Evolutionary conservation across 805 yeast genomes (phyloP).

Genomic region (Saccharomycopsis javanensis): DNA sequence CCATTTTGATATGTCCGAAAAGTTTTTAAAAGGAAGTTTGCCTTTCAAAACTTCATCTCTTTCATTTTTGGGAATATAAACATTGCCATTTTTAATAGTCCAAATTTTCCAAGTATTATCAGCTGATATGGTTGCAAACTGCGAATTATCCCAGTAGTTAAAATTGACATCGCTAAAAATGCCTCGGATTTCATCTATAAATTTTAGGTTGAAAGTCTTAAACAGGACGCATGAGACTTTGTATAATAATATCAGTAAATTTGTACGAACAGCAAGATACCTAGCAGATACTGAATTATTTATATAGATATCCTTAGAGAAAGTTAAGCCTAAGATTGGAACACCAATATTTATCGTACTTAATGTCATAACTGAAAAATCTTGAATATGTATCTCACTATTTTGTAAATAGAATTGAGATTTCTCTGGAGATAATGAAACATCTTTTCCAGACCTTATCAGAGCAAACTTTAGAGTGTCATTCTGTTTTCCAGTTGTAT

Average conservation of each 20-base stretch:
- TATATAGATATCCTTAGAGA: background rate
- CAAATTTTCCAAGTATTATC: constrained; percentile 44
- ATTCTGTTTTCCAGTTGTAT: background rate
- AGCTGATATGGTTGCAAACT: constrained; percentile 38
- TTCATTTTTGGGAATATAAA: background rate
- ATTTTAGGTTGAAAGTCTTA: constrained; percentile 23
- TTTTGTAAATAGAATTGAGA: background rate
- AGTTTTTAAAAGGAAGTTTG: constrained; percentile 29
- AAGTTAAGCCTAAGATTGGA: background rate
- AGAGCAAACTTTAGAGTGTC: background rate
- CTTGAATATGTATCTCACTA: background rate
- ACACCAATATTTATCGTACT: background rate
- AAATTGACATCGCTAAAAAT: constrained; percentile 36
- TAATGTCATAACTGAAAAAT: background rate
- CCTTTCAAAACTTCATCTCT: constrained; percentile 17
- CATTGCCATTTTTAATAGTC: constrained; percentile 17
- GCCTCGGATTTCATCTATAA: background rate
- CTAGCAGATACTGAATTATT: background rate
- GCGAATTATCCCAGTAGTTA: constrained; percentile 32
- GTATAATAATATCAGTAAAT: constrained; percentile 27
- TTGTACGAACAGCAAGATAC: constrained; percentile 33
- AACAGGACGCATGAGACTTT: constrained; percentile 21
- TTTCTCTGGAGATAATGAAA: background rate
- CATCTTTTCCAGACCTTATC: constrained; percentile 18
- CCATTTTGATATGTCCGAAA: constrained; percentile 47